Conservation (phyloP, 2,329 filamentous ascomycete genomes). For the Phyllosticta ampelicida region DNA sequence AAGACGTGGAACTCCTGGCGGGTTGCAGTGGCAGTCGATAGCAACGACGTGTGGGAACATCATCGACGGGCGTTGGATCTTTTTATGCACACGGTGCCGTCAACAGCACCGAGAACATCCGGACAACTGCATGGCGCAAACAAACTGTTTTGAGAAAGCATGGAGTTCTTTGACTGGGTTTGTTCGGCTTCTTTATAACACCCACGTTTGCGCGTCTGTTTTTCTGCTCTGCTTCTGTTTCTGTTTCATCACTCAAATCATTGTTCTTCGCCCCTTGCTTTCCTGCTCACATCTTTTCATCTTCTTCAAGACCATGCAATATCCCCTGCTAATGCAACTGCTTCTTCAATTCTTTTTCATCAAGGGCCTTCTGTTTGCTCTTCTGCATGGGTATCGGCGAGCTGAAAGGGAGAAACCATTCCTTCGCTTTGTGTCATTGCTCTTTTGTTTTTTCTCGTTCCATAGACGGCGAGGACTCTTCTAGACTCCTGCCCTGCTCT, state of each 20-base stretch:
- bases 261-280: no score
- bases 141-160: not conserved
- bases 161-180: not conserved
- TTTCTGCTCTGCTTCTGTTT: not conserved
- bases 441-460: not conserved
- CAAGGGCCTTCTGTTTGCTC: not conserved
- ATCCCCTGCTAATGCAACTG: not conserved
- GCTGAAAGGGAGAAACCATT: not conserved
- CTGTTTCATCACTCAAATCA: no score
- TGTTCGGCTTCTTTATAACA: not conserved
- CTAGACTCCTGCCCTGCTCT: no score
- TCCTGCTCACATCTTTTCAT: not conserved
- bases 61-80: not conserved
- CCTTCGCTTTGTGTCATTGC: not conserved
- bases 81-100: not conserved
- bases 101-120: not conserved
- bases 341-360: not conserved
- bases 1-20: conserved; percentile 35
- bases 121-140: not conserved
- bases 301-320: not conserved
- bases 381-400: not conserved
- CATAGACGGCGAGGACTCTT: not conserved
- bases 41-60: not conserved
- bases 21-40: not conserved
- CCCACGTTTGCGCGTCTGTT: not conserved